phyloP scores from a whole-genome alignment of 805 yeast species.

The Debaryomyces prosopidis region DNA sequence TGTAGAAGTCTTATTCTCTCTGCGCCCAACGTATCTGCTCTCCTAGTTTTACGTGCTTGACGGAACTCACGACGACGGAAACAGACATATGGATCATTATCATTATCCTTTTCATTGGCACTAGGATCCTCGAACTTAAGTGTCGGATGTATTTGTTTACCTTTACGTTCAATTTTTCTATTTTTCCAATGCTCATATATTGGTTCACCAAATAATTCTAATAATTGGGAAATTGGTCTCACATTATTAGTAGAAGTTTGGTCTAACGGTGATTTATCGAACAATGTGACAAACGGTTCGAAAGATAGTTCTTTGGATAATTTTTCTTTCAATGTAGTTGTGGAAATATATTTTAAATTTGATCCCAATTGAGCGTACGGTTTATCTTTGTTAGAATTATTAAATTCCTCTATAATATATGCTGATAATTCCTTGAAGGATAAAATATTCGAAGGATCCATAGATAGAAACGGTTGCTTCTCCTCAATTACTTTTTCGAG shows the following conservation, averaged over 20 bases:
- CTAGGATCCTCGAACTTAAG: constrained; percentile 81
- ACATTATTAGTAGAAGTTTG: constrained; percentile 15
- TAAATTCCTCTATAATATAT: constrained; percentile 38
- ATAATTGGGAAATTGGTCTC: constrained; percentile 49
- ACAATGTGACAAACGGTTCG: constrained; percentile 58
- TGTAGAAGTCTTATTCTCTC: constrained; percentile 77
- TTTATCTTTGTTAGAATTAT: constrained; percentile 25
- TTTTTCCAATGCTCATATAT: constrained; percentile 81
- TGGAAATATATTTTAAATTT: constrained; percentile 42
- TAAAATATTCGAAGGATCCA: constrained; percentile 80
- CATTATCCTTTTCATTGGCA: constrained; percentile 76
- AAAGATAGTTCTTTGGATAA: constrained; percentile 57
- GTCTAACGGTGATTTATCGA: constrained; percentile 46
- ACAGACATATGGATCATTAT: constrained; percentile 91
- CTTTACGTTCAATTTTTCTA: constrained; percentile 69
- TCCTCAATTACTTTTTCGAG: constrained; percentile 75
- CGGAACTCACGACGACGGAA: constrained; percentile 94
- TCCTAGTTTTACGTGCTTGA: constrained; percentile 92
- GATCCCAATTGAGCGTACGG: constrained; percentile 29
- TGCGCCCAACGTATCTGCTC: constrained; percentile 88
- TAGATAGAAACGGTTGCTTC: constrained; percentile 82
- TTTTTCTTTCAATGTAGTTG: constrained; percentile 56
- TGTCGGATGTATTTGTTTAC: constrained; percentile 70
- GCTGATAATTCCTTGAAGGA: constrained; percentile 67
- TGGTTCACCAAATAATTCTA: constrained; percentile 60